phyloP scores from a whole-genome alignment of 352 stramenopile species.

The Globisporangium rhizosaccharum region DNA sequence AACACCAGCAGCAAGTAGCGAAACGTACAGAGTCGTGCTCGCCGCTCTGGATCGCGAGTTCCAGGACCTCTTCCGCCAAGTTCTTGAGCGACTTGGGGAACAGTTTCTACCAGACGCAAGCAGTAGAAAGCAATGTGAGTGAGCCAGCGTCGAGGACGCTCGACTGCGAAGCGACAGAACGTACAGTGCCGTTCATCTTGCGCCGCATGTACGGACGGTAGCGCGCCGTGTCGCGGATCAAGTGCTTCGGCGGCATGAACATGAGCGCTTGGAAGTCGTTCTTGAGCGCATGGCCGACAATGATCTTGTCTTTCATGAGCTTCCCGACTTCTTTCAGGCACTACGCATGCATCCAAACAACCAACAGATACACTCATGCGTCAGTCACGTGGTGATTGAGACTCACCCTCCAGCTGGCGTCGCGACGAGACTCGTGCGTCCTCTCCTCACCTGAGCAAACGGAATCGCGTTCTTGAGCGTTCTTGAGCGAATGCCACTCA shows the following conservation, averaged over 20 bases:
- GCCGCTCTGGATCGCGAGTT: conserved; percentile 64
- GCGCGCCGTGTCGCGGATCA: conserved; percentile 79
- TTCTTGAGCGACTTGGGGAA: conserved; percentile 80
- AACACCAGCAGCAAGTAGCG: background rate
- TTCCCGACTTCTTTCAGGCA: conserved; percentile 82
- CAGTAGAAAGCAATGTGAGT: background rate
- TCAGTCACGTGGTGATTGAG: background rate
- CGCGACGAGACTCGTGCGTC: no score
- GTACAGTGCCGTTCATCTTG: conserved; percentile 79
- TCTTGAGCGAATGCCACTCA: conserved; percentile 74
- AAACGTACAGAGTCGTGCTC: conserved; percentile 80
- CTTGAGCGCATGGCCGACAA: conserved; percentile 77
- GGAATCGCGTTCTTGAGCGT: conserved; percentile 70
- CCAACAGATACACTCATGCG: background rate
- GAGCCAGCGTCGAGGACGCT: background rate
- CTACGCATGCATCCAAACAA: conserved; percentile 12
- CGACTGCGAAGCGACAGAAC: conserved; percentile 4
- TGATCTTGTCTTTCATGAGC: conserved; percentile 73
- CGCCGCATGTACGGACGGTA: conserved; percentile 85
- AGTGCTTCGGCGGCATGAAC: conserved; percentile 73
- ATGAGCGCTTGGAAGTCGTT: conserved; percentile 87
- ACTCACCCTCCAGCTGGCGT: background rate
- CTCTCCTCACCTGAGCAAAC: conserved; percentile 39
- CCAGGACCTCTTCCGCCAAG: conserved; percentile 63
- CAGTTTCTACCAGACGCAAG: conserved; percentile 55